A percentile compares a stretch with the other conserved stretches of the same genome.
Conservation (phyloP, 441 rosid species). For the Pelargonium cotyledonis region DNA sequence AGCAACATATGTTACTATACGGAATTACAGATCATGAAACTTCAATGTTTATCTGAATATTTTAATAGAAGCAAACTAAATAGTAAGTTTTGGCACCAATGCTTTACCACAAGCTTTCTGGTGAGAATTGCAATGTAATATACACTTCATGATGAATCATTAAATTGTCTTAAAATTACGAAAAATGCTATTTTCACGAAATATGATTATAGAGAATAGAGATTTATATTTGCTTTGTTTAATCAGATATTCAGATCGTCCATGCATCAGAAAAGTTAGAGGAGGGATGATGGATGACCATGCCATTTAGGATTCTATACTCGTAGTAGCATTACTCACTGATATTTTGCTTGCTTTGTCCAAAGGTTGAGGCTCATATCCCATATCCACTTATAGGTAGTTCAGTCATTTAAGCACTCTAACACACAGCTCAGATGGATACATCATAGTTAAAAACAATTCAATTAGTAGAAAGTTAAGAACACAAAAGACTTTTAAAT, state of each 20-base stretch:
- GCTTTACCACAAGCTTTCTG: too few species aligned
- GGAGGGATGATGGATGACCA: background rate
- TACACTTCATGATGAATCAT: too few species aligned
- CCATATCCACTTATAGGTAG: background rate
- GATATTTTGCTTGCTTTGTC: background rate
- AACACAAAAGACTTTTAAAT: slow-evolving; percentile 32
- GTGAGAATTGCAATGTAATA: too few species aligned
- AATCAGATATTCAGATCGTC: background rate
- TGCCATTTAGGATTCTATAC: background rate
- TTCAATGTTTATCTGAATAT: too few species aligned
- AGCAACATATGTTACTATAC: slow-evolving; percentile 15
- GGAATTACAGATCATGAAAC: too few species aligned
- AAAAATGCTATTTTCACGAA: background rate
- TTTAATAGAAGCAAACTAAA: too few species aligned
- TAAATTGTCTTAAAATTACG: too few species aligned
- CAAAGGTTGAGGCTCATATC: background rate
- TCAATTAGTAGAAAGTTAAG: slow-evolving; percentile 17
- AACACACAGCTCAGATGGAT: background rate
- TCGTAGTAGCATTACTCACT: background rate
- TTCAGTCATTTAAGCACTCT: background rate
- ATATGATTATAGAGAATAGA: background rate
- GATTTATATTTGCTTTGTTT: background rate
- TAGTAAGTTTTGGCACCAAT: too few species aligned
- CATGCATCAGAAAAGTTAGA: background rate
- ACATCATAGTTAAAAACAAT: slow-evolving; percentile 3